A percentile compares a stretch with the other conserved stretches of the same genome.
phyloP scores from a whole-genome alignment of 345 rosid genomes.

The Angophora floribunda region DNA sequence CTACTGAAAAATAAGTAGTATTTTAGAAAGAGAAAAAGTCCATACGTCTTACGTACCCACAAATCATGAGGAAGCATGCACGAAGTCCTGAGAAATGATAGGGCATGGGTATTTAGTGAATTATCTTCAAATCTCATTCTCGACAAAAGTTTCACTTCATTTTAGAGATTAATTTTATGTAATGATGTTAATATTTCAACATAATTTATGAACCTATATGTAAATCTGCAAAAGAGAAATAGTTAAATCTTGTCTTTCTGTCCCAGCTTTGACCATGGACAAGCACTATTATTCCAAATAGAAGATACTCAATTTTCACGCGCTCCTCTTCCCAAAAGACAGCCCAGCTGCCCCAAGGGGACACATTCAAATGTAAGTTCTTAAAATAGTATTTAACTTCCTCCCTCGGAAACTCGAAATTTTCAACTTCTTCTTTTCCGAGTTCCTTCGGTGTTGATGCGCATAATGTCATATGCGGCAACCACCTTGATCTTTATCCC shows the following conservation, averaged over 20 bases:
- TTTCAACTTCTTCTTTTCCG: not conserved
- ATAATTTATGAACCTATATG: not conserved
- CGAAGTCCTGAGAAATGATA: not conserved
- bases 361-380: not conserved
- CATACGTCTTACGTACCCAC: not conserved
- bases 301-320: not conserved
- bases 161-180: not conserved
- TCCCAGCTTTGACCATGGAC: not conserved
- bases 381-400: not conserved
- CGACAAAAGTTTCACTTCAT: accelerated
- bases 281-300: not conserved
- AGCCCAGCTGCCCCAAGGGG: not conserved
- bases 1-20: not conserved
- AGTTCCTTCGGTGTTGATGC: not conserved
- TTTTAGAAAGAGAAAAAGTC: not conserved
- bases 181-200: not conserved
- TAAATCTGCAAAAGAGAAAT: not conserved
- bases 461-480: not conserved
- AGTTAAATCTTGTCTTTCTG: not conserved
- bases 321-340: not conserved
- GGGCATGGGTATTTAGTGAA: not conserved
- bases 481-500: not conserved
- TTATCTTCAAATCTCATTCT: not conserved
- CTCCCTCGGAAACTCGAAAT: not conserved
- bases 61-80: not conserved